Evolutionary conservation across 176 grass and related monocot species (phyloP).

Genomic region (Eleusine coracana): DNA sequence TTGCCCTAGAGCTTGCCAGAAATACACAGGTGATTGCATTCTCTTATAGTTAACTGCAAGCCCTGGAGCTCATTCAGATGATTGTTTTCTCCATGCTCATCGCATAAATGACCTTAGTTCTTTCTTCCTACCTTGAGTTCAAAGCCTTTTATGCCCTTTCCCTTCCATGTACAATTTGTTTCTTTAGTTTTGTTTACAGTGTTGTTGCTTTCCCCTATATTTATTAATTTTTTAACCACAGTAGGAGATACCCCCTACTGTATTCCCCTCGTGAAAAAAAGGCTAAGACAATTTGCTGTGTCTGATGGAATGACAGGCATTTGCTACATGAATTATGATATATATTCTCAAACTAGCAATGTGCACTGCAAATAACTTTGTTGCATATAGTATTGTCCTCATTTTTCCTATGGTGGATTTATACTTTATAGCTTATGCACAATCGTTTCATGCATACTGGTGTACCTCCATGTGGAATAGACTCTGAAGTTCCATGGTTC

Average conservation of each 20-base stretch:
- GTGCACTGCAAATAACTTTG: not conserved
- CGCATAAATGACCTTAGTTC: not conserved
- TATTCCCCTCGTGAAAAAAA: not conserved
- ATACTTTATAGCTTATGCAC: conserved; percentile 1
- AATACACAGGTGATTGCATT: conserved; percentile 59
- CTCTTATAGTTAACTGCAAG: not conserved
- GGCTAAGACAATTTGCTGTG: not conserved
- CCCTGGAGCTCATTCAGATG: not conserved
- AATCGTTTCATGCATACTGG: not conserved
- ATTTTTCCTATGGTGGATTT: not conserved
- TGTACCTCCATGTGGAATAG: not conserved
- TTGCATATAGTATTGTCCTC: not conserved
- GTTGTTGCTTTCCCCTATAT: not conserved
- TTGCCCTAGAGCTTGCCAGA: conserved; percentile 72
- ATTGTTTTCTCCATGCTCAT: not conserved
- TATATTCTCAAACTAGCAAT: not conserved
- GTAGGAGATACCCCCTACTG: no score
- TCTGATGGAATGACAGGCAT: not conserved
- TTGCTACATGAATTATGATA: not conserved
- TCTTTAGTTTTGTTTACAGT: not conserved
- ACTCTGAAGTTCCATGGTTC: not conserved
- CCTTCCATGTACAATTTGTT: not conserved
- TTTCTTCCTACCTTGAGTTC: not conserved
- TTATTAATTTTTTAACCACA: no score
- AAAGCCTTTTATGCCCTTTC: not conserved